Conservation (phyloP, 2,329 filamentous ascomycete genomes). For the Pseudocercospora fuligena region DNA sequence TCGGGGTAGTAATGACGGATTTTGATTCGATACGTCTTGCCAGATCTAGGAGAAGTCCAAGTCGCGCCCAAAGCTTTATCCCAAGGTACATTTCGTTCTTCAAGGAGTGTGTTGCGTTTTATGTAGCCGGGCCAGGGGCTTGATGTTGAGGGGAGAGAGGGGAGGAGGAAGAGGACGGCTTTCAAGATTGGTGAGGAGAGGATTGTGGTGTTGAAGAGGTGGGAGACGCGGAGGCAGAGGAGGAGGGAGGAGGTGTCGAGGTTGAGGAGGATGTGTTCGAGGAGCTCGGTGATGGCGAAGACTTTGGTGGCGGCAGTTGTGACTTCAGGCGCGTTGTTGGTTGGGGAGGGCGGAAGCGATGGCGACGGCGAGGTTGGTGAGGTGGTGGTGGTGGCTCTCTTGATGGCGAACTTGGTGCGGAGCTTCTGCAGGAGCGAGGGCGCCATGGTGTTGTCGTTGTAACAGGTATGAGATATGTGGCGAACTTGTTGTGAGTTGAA, state of each 20-base stretch:
- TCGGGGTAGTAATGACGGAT: too few relatives aligned
- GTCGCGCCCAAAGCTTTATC: neutral
- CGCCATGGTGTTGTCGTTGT: neutral
- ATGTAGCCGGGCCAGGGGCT: neutral
- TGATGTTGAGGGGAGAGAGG: neutral
- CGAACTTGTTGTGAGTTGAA: too few relatives aligned
- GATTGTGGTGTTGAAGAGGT: neutral
- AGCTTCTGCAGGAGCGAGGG: neutral
- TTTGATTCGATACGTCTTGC: too few relatives aligned
- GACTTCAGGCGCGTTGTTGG: neutral
- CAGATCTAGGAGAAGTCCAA: neutral
- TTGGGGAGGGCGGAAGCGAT: neutral
- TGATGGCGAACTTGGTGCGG: neutral
- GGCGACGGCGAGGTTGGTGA: neutral
- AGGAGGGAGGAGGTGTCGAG: neutral
- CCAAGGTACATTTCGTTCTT: neutral
- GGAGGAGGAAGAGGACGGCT: neutral
- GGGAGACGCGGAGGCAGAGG: neutral
- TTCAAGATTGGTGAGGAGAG: neutral
- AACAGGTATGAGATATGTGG: neutral
- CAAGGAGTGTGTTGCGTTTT: neutral
- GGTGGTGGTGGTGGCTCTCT: neutral
- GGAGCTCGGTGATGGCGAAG: neutral
- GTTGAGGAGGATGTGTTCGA: neutral
- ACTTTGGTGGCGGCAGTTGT: neutral